Evolutionary conservation across 441 rosid species (phyloP).

Genomic region (Theobroma grandiflorum): DNA sequence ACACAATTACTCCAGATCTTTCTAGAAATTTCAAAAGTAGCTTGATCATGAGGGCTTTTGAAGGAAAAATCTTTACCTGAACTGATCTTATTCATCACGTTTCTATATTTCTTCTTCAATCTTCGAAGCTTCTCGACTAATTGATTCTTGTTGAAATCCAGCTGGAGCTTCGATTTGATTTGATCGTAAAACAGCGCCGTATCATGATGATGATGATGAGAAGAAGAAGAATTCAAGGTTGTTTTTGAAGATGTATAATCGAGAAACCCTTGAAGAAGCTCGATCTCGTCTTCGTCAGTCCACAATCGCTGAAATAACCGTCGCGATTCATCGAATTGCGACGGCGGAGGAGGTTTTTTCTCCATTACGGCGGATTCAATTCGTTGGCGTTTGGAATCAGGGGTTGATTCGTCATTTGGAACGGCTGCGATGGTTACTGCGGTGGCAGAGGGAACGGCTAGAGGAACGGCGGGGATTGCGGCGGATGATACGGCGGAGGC

Average conservation of each 20-base stretch:
- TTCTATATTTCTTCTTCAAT: conserved; percentile 90
- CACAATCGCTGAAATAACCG: conserved; percentile 90
- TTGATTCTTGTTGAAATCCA: conserved; percentile 96
- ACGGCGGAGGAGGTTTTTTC: conserved; percentile 44
- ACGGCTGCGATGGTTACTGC: conserved; percentile 59
- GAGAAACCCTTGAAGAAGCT: conserved; percentile 90
- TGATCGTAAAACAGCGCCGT: conserved; percentile 92
- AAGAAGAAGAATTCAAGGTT: conserved; percentile 40
- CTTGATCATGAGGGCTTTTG: conserved; percentile 89
- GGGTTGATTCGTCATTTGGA: conserved; percentile 29
- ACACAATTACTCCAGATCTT: conserved; percentile 78
- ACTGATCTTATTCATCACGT: conserved; percentile 69
- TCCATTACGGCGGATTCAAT: conserved; percentile 36
- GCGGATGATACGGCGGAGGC: conserved; percentile 47
- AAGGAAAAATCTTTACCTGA: conserved; percentile 90
- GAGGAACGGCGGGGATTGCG: conserved; percentile 36
- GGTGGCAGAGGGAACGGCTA: conserved; percentile 45
- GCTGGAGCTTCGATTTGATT: conserved; percentile 92
- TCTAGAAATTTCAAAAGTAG: conserved; percentile 93
- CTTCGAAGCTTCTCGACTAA: conserved; percentile 93
- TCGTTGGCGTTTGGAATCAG: conserved; percentile 64
- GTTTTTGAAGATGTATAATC: conserved; percentile 73
- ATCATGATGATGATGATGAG: conserved; percentile 65
- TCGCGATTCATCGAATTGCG: conserved; percentile 70
- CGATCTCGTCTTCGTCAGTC: conserved; percentile 99